phyloP scores from a whole-genome alignment of 2,329 filamentous ascomycete species.

The Trichoderma citrinoviride region DNA sequence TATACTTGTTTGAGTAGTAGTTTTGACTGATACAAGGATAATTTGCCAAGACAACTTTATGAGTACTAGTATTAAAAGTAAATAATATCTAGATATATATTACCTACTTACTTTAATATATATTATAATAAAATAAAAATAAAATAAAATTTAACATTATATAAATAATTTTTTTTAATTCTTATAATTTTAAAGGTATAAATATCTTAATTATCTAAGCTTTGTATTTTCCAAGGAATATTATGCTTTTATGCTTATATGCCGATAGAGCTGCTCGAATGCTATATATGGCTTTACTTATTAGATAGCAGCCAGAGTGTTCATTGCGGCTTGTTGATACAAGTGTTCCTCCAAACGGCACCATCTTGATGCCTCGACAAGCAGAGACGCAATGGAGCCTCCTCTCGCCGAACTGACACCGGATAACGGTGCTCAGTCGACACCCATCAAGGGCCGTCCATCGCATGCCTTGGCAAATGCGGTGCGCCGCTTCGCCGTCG shows the following conservation, averaged over 20 bases:
- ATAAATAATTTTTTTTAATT: too few relatives aligned
- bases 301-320: not conserved
- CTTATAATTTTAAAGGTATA: not conserved
- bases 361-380: not conserved
- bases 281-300: too few relatives aligned
- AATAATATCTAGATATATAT: not conserved
- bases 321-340: not conserved
- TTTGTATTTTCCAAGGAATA: too few relatives aligned
- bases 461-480: slow-evolving; percentile 7
- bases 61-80: too few relatives aligned
- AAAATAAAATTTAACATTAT: too few relatives aligned
- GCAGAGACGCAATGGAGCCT: slow-evolving; percentile 8
- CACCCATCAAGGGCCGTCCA: not conserved
- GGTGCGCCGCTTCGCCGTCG: not conserved
- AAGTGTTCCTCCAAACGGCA: not conserved
- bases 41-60: not conserved
- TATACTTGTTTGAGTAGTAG: not conserved
- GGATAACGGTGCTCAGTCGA: slow-evolving; percentile 9
- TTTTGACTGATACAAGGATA: not conserved
- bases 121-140: not conserved
- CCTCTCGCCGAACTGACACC: slow-evolving; percentile 4
- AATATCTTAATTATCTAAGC: not conserved
- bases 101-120: not conserved
- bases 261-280: not conserved
- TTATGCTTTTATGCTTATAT: too few relatives aligned